phyloP scores from a whole-genome alignment of 352 stramenopile species.

The Phytophthora fragariaefolia region DNA sequence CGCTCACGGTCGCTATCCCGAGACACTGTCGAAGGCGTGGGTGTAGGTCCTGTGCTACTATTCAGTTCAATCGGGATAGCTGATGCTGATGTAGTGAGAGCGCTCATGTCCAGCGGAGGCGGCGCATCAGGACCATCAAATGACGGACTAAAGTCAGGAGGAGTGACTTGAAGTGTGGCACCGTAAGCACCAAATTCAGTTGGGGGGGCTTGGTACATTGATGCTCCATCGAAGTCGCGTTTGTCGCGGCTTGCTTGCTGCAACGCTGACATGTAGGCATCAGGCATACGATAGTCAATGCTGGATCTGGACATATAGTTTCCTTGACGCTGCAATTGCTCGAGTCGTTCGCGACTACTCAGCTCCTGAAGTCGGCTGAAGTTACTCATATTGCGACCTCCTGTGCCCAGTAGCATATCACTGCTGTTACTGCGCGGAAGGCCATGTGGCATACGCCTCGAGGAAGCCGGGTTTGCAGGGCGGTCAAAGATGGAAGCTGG shows the following conservation, averaged over 20 bases:
- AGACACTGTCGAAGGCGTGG: conserved; percentile 6
- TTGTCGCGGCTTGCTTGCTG: conserved; percentile 45
- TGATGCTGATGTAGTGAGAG: conserved; percentile 33
- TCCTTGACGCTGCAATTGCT: conserved; percentile 35
- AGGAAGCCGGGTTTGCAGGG: conserved; percentile 23
- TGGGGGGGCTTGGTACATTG: conserved; percentile 32
- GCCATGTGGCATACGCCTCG: conserved; percentile 19
- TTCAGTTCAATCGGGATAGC: conserved; percentile 31
- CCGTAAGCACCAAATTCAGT: conserved; percentile 37
- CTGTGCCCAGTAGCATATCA: conserved; percentile 29
- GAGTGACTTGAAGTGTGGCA: conserved; percentile 27
- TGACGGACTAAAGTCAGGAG: conserved; percentile 36
- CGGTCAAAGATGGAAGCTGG: conserved; percentile 76
- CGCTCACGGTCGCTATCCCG: conserved; percentile 18
- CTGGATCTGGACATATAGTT: conserved; percentile 34
- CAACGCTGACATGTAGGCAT: conserved; percentile 44
- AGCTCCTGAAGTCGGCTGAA: conserved; percentile 44
- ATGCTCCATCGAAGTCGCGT: conserved; percentile 32
- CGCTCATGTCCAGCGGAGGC: conserved; percentile 44
- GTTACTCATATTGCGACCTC: conserved; percentile 34
- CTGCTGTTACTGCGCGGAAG: conserved; percentile 34
- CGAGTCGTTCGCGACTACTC: conserved; percentile 38
- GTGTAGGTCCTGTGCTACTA: conserved; percentile 12
- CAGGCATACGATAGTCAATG: conserved; percentile 35
- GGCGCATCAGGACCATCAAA: conserved; percentile 18